A percentile compares a stretch with the other conserved stretches of the same genome.
Evolutionary conservation across 495 filamentous ascomycete genomes (phyloP).

Genomic region (Lophiotrema nucula): DNA sequence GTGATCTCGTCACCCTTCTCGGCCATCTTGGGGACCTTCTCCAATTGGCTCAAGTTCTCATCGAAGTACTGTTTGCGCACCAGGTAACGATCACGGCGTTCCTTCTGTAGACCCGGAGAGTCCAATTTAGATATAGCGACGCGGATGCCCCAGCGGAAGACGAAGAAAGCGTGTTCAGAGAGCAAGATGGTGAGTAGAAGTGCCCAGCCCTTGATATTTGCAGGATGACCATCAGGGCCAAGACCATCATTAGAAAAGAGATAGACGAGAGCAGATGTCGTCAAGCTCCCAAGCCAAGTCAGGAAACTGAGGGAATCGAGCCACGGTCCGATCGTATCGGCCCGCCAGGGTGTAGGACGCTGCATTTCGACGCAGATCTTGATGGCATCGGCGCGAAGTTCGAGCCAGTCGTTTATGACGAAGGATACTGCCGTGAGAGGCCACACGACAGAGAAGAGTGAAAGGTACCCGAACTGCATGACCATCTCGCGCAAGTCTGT

Average conservation of each 20-base stretch:
- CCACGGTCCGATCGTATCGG: conserved; percentile 95
- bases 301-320: conserved; percentile 82
- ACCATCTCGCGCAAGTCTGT: conserved; percentile 92
- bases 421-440: conserved; percentile 85
- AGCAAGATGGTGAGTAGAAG: conserved; percentile 82
- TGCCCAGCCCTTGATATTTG: conserved; percentile 73
- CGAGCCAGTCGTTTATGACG: conserved; percentile 94
- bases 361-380: conserved; percentile 92
- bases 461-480: conserved; percentile 81
- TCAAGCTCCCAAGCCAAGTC: conserved; percentile 87
- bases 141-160: conserved; percentile 66
- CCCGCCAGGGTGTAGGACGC: conserved; percentile 79
- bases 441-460: conserved; percentile 91
- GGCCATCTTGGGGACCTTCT: conserved; percentile 31
- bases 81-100: conserved; percentile 69
- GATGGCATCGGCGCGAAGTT: conserved; percentile 86
- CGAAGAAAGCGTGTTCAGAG: conserved; percentile 82
- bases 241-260: conserved; percentile 70
- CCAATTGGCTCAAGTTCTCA: conserved; percentile 52
- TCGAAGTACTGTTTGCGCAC: conserved; percentile 72
- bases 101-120: conserved; percentile 77
- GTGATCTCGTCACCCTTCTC: conserved; percentile 44
- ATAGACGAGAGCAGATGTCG: conserved; percentile 79
- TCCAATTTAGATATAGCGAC: conserved; percentile 75
- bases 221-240: conserved; percentile 60